phyloP scores from a whole-genome alignment of 345 rosid species.

The Lumnitzera racemosa region DNA sequence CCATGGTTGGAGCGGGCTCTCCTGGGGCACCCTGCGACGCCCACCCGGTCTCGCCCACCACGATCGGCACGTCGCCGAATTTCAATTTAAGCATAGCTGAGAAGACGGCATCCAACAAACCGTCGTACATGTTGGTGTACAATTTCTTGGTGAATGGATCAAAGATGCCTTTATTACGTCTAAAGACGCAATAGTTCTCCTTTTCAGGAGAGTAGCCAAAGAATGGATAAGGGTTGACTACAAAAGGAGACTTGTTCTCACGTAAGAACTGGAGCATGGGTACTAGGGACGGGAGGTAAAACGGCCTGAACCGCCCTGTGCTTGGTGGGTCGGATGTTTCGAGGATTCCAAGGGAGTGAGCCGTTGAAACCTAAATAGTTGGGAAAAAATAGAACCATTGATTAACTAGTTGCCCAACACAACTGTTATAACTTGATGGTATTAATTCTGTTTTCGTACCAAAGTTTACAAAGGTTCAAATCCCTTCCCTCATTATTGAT shows the following conservation, averaged over 20 bases:
- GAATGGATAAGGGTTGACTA: conserved; percentile 82
- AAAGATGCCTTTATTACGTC: conserved; percentile 35
- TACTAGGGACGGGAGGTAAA: conserved; percentile 31
- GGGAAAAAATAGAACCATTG: too few relatives aligned
- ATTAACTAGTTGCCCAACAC: too few relatives aligned
- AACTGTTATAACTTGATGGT: too few relatives aligned
- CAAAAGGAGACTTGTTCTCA: conserved; percentile 60
- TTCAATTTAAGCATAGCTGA: conserved; percentile 42
- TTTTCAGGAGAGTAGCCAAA: conserved; percentile 32
- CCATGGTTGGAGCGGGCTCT: conserved; percentile 30
- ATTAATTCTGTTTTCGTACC: too few relatives aligned
- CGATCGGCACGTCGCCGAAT: conserved; percentile 46
- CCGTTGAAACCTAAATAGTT: conserved; percentile 55
- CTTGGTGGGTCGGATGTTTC: conserved; percentile 43
- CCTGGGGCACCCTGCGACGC: conserved; percentile 53
- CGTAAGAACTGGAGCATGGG: conserved; percentile 68
- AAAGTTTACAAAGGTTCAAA: too few relatives aligned
- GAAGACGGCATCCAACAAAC: conserved; percentile 50
- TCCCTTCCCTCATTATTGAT: too few relatives aligned
- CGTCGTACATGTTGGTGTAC: conserved; percentile 75
- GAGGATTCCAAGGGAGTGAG: conserved; percentile 52
- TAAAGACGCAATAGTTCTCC: conserved; percentile 48
- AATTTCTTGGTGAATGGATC: conserved; percentile 40
- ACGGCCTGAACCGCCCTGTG: conserved; percentile 39
- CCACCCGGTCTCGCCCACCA: conserved; percentile 85